Base-by-base conservation (phyloP, 495 filamentous ascomycete species). In the Penicillium paxilli region DNA sequence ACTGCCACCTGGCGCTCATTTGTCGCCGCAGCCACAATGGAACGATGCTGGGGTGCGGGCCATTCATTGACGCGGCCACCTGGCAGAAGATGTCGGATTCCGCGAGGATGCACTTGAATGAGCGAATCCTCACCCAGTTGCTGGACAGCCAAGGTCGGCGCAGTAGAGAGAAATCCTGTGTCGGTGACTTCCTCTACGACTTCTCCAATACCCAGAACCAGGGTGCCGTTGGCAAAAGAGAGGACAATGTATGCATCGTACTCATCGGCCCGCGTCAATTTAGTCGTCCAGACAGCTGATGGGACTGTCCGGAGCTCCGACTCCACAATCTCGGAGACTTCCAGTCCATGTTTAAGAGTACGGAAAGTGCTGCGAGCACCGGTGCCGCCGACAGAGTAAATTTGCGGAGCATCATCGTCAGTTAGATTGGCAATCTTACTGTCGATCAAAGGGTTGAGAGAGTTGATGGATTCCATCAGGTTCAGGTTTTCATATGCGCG, bases 171-270 rank as follows among this genome's bases (percentile, higher is more conserved):
- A 62, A 99, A 97, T 0, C 92, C 91, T 25, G 91, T 93, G 63
- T 98, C 90, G 10, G 86, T 89, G 6, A 96, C 92, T 71, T 97
- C 91, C 67, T 96, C 92, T 0, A 99, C 94, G 5, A 90, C 95
- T 67, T 98, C 94, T 9, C 94, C 95, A 52, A 99, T 96, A 55
- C 89, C 91, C 19, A 99, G 78, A 4, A 97, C 91, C 12, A 98
- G 76, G 0, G 95, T 91, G 23, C 82, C 81, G 41, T 87, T 87
- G 26, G 78, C 75, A 52, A 89, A 86, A 2, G 83, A 88, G 8
- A 91, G 75, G 24, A 91, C 73, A 44, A 91, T 88, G 55, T 89
- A 88, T 10, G 85, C 87, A 72, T 99, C 92, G 62, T 83, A 96
- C 57, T 92, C 84, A 63, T 99, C 94, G 12, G 77, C 72, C 16